phyloP scores from a whole-genome alignment of 768 basidiomycete species.

The Rubroboletus satanas region DNA sequence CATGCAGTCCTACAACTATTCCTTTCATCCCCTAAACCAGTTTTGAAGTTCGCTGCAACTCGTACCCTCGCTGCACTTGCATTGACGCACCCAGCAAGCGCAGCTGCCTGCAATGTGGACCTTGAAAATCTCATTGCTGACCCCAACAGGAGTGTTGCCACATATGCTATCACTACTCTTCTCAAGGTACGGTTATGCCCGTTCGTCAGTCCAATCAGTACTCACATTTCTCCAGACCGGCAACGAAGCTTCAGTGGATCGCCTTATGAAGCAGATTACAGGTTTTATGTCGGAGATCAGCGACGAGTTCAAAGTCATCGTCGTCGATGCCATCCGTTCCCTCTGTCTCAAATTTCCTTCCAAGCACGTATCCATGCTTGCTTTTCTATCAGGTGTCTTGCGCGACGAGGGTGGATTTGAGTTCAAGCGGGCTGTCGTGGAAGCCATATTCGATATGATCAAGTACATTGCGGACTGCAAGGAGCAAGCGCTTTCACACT shows the following conservation, averaged over 20 bases:
- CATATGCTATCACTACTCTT: slow-evolving; percentile 96
- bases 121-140: slow-evolving; percentile 96
- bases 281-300: slow-evolving; percentile 99
- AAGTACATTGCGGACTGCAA: slow-evolving; percentile 94
- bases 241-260: slow-evolving; percentile 97
- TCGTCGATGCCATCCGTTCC: slow-evolving; percentile 96
- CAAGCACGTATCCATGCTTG: slow-evolving; percentile 95
- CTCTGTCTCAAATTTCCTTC: slow-evolving; percentile 98
- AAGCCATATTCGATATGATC: slow-evolving; percentile 99
- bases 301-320: slow-evolving; percentile 99
- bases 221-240: slow-evolving; percentile 65
- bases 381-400: slow-evolving; percentile 93
- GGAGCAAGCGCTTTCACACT: slow-evolving; percentile 94
- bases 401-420: slow-evolving; percentile 99
- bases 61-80: slow-evolving; percentile 91
- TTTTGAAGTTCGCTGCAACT: slow-evolving; percentile 95
- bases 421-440: slow-evolving; percentile 98
- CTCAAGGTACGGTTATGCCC: slow-evolving; percentile 63
- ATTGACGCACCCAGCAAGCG: slow-evolving; percentile 78
- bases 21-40: slow-evolving; percentile 91
- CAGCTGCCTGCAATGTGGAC: slow-evolving; percentile 92
- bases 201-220: not conserved
- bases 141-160: slow-evolving; percentile 92
- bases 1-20: slow-evolving; percentile 84
- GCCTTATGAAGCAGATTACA: slow-evolving; percentile 98